A percentile compares a stretch with the other conserved stretches of the same genome.
phyloP scores from a whole-genome alignment of 2,329 filamentous ascomycete genomes.

The Pseudopyricularia cyperi region DNA sequence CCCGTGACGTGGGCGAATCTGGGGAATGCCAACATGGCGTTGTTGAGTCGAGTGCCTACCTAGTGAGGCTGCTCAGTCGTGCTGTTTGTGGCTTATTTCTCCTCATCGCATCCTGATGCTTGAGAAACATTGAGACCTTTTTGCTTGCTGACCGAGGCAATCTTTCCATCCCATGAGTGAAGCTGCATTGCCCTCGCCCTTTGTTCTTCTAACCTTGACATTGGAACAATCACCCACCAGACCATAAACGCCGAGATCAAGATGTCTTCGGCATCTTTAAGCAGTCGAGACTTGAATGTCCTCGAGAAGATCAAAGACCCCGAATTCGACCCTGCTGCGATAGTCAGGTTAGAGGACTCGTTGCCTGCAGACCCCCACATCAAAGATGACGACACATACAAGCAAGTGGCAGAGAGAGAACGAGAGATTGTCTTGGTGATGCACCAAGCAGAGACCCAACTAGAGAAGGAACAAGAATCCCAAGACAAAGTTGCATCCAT shows the following conservation, averaged over 20 bases:
- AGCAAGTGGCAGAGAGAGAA: conserved; percentile 35
- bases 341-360: conserved; percentile 39
- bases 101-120: background rate
- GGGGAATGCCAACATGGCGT: background rate
- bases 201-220: no score
- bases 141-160: no score
- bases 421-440: conserved; percentile 38
- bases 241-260: no score
- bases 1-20: background rate
- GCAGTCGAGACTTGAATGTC: conserved; percentile 45
- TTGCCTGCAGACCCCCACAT: conserved; percentile 46
- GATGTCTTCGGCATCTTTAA: conserved; percentile 39
- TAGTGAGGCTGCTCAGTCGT: no score
- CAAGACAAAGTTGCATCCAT: conserved; percentile 14
- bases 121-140: no score
- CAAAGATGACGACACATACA: conserved; percentile 35
- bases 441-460: conserved; percentile 40
- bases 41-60: background rate
- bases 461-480: conserved; percentile 15
- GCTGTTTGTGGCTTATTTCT: no score
- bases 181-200: no score
- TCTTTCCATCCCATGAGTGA: no score
- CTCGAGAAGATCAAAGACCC: conserved; percentile 56
- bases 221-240: no score
- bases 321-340: conserved; percentile 43